A percentile compares a stretch with the other conserved stretches of the same genome.
Evolutionary conservation across 2,329 filamentous ascomycete genomes (phyloP).

Genomic region (Pseudophaeomoniella oleicola): DNA sequence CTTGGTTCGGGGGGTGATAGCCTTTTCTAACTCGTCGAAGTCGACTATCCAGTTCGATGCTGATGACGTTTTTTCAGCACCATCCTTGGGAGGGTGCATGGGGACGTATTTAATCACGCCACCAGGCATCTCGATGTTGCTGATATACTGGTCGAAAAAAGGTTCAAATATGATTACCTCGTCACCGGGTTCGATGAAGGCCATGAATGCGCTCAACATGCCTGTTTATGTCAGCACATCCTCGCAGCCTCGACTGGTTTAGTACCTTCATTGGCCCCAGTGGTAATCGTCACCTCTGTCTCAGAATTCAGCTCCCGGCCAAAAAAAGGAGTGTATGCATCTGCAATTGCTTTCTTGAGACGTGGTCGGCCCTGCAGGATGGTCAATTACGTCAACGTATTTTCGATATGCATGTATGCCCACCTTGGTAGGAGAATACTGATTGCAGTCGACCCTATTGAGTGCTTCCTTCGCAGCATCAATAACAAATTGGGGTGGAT

Average conservation of each 20-base stretch:
- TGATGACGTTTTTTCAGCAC: conserved; percentile 64
- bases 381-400: conserved; percentile 2
- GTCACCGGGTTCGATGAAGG: conserved; percentile 82
- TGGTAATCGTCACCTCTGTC: conserved; percentile 89
- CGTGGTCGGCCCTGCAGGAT: conserved; percentile 56
- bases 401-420: conserved; percentile 4
- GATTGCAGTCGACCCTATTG: conserved; percentile 89
- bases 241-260: background rate
- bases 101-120: conserved; percentile 92
- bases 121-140: conserved; percentile 96
- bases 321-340: conserved; percentile 84
- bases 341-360: conserved; percentile 81
- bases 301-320: conserved; percentile 70
- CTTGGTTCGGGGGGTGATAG: conserved; percentile 75
- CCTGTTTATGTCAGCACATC: conserved; percentile 31
- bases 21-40: conserved; percentile 64
- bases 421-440: conserved; percentile 88
- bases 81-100: conserved; percentile 74
- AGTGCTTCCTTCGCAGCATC: conserved; percentile 83
- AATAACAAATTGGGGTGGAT: conserved; percentile 79
- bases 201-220: conserved; percentile 97
- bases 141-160: conserved; percentile 98
- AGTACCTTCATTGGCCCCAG: conserved; percentile 38
- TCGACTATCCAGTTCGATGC: conserved; percentile 81
- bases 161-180: conserved; percentile 98